Evolutionary conservation across 2,329 filamentous ascomycete species (phyloP).

Genomic region (Alternaria atra): DNA sequence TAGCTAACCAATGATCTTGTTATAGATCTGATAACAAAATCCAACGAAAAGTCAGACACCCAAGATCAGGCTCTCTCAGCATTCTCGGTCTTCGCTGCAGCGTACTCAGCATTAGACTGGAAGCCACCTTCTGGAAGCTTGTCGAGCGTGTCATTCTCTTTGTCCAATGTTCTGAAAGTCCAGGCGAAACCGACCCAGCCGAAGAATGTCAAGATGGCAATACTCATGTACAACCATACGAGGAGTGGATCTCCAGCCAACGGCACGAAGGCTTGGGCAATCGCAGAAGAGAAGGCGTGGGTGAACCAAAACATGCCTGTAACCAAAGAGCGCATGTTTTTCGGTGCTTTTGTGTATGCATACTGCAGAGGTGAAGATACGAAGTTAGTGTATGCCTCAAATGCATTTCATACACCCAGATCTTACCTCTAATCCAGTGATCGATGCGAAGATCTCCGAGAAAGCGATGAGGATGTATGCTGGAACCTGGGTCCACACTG

Average conservation of each 20-base stretch:
- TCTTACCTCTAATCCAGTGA: conserved; percentile 63
- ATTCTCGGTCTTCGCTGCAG: conserved; percentile 20
- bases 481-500: conserved; percentile 63
- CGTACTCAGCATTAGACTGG: conserved; percentile 24
- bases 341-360: conserved; percentile 75
- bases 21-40: neutral
- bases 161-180: conserved; percentile 39
- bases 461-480: conserved; percentile 64
- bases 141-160: conserved; percentile 44
- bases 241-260: conserved; percentile 31
- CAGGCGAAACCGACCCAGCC: conserved; percentile 42
- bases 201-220: conserved; percentile 44
- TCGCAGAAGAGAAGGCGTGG: conserved; percentile 39
- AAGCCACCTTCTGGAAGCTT: conserved; percentile 40
- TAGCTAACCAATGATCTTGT: neutral
- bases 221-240: conserved; percentile 40
- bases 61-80: conserved; percentile 11
- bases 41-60: no score
- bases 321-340: conserved; percentile 62
- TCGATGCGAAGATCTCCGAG: conserved; percentile 68
- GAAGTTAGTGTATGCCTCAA: neutral
- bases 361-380: conserved; percentile 59
- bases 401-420: neutral
- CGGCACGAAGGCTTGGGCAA: conserved; percentile 33
- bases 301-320: conserved; percentile 45